These are phyloP conservation scores for Graphilbum sp. DNA, from an alignment of 2,329 filamentous ascomycete species.

Conservation along the genomic window DNA sequence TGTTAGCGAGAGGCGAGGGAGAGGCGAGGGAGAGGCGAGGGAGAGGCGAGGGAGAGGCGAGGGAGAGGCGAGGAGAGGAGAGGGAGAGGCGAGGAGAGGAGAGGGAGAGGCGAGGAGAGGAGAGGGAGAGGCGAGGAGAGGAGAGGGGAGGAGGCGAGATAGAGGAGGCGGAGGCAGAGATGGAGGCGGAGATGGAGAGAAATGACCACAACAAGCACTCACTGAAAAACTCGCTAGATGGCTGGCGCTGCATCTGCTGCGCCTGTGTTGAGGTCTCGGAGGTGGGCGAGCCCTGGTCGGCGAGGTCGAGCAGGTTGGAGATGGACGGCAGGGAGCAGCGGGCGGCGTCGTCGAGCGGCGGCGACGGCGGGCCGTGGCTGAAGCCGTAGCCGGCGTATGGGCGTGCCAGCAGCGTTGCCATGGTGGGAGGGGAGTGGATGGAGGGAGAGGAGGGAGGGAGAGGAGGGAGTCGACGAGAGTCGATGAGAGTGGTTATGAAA, in stretches of 20 bases:
- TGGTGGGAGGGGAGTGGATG: too few relatives aligned
- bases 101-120: too few relatives aligned
- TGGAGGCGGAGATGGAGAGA: too few relatives aligned
- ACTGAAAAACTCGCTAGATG: constrained; percentile 8
- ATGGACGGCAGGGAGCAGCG: constrained; percentile 88
- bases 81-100: too few relatives aligned
- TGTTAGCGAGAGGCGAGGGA: constrained; percentile 14
- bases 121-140: too few relatives aligned
- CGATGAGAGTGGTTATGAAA: too few relatives aligned
- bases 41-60: neutral
- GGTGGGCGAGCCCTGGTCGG: constrained; percentile 50
- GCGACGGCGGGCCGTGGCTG: constrained; percentile 41
- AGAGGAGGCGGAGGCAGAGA: too few relatives aligned
- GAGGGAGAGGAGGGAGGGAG: neutral
- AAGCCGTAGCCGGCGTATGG: constrained; percentile 4
- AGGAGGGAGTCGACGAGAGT: neutral
- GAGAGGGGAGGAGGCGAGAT: too few relatives aligned
- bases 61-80: too few relatives aligned
- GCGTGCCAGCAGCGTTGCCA: too few relatives aligned
- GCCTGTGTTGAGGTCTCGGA: constrained; percentile 36
- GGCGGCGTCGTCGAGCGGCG: constrained; percentile 54
- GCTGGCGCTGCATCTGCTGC: constrained; percentile 15
- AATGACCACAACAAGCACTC: neutral
- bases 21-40: constrained; percentile 2
- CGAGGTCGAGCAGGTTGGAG: constrained; percentile 72